These are phyloP conservation scores for Manihot esculenta DNA, from an alignment of 441 rosid genomes.

Conservation along the genomic window DNA sequence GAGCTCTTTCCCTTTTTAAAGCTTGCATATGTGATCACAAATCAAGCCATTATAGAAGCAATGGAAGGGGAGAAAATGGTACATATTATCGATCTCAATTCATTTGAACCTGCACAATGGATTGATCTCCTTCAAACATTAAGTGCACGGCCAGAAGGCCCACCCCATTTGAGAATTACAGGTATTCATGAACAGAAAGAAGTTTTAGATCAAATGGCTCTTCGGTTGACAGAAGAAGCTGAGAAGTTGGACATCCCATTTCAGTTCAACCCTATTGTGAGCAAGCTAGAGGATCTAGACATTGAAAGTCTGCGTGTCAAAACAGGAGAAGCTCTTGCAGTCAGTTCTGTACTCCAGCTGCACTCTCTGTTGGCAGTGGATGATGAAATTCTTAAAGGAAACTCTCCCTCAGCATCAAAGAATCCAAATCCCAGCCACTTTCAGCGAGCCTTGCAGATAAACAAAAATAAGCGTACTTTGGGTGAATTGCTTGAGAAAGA, in stretches of 20 bases:
- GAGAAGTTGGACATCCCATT: conserved; percentile 67
- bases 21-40: conserved; percentile 57
- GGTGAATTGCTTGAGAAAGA: conserved; percentile 76
- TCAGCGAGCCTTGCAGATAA: conserved; percentile 39
- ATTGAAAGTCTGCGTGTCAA: conserved; percentile 54
- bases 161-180: conserved; percentile 71
- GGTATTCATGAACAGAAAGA: conserved; percentile 65
- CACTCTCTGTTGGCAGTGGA: conserved; percentile 55
- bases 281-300: conserved; percentile 60
- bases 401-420: conserved; percentile 41
- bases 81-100: conserved; percentile 61
- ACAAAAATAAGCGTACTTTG: conserved; percentile 43
- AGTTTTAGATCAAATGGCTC: conserved; percentile 62
- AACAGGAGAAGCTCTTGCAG: conserved; percentile 74
- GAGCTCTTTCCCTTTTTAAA: conserved; percentile 70
- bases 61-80: conserved; percentile 74
- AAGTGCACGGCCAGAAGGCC: conserved; percentile 62
- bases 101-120: conserved; percentile 75
- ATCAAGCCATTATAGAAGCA: conserved; percentile 65
- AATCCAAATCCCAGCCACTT: conserved; percentile 29
- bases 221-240: conserved; percentile 56
- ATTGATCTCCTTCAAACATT: conserved; percentile 60
- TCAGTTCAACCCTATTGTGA: conserved; percentile 57
- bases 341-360: conserved; percentile 64
- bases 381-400: conserved; percentile 41